phyloP scores from a whole-genome alignment of 2,329 filamentous ascomycete genomes.

The Blastomyces silverae region DNA sequence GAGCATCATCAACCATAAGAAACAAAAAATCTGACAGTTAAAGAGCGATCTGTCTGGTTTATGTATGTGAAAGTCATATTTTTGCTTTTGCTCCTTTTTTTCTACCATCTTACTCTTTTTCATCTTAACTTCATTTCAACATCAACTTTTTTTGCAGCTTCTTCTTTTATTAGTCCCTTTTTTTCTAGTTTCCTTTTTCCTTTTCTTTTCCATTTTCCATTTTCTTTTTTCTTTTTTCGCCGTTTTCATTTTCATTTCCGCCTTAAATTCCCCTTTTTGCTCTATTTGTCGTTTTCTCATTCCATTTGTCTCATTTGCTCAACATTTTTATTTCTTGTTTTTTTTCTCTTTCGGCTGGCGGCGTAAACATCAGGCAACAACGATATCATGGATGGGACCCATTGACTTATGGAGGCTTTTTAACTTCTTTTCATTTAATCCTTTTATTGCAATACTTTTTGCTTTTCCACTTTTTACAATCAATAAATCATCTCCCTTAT shows the following conservation, averaged over 20 bases:
- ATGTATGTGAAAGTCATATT: conserved; percentile 1
- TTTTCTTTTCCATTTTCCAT: background rate
- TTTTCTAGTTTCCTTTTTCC: background rate
- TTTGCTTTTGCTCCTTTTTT: background rate
- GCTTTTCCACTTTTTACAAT: conserved; percentile 8
- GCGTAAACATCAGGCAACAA: conserved; percentile 17
- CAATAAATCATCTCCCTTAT: background rate
- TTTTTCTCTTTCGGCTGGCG: conserved; percentile 13
- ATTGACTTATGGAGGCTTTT: conserved; percentile 18
- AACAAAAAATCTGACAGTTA: background rate
- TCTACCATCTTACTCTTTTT: background rate
- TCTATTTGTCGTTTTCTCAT: background rate
- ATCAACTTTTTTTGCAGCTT: conserved; percentile 1
- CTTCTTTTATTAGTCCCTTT: background rate
- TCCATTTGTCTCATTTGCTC: conserved; percentile 3
- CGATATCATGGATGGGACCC: conserved; percentile 20
- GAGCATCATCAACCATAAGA: background rate
- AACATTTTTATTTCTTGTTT: conserved; percentile 9
- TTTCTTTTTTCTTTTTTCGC: no score
- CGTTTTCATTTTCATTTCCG: background rate
- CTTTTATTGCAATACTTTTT: conserved; percentile 16
- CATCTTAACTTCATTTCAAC: conserved; percentile 6
- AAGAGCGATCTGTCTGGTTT: conserved; percentile 10
- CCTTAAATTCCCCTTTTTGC: background rate
- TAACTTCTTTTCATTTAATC: background rate